These are phyloP conservation scores for Aspergillus clavatus DNA, from an alignment of 2,329 filamentous ascomycete genomes.

Conservation along the genomic window DNA sequence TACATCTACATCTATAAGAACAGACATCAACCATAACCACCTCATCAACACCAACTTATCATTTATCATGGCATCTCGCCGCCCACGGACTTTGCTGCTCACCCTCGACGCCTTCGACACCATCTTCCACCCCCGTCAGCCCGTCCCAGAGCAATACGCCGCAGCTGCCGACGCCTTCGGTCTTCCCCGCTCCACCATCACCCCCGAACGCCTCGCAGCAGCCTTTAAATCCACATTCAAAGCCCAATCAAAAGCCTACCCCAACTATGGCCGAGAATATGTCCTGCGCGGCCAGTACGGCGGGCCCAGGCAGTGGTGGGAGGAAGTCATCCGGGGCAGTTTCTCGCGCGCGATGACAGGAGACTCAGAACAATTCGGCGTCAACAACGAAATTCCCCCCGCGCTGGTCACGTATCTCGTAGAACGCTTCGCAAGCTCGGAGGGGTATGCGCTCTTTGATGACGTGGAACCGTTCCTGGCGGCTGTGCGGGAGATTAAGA, in stretches of 20 bases:
- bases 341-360: slow-evolving; percentile 27
- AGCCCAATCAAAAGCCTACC: slow-evolving; percentile 26
- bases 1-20: not conserved
- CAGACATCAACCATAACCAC: slow-evolving; percentile 1
- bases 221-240: slow-evolving; percentile 38
- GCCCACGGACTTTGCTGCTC: slow-evolving; percentile 33
- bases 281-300: slow-evolving; percentile 32
- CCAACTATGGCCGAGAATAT: slow-evolving; percentile 43
- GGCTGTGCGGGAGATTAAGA: slow-evolving; percentile 4
- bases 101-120: slow-evolving; percentile 46
- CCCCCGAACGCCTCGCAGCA: slow-evolving; percentile 23
- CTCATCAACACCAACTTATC: not conserved
- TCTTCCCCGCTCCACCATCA: slow-evolving; percentile 25
- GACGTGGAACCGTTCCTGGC: slow-evolving; percentile 38
- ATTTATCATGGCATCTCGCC: not conserved
- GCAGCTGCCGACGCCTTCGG: slow-evolving; percentile 35
- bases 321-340: slow-evolving; percentile 36
- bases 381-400: slow-evolving; percentile 24
- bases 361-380: slow-evolving; percentile 2
- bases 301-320: slow-evolving; percentile 44
- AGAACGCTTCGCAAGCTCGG: slow-evolving; percentile 35
- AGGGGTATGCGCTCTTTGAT: slow-evolving; percentile 39
- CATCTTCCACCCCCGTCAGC: slow-evolving; percentile 38
- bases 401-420: slow-evolving; percentile 33
- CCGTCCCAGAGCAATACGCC: slow-evolving; percentile 40